These are phyloP conservation scores for Neonectria hederae DNA, from an alignment of 2,329 filamentous ascomycete species.

Conservation along the genomic window DNA sequence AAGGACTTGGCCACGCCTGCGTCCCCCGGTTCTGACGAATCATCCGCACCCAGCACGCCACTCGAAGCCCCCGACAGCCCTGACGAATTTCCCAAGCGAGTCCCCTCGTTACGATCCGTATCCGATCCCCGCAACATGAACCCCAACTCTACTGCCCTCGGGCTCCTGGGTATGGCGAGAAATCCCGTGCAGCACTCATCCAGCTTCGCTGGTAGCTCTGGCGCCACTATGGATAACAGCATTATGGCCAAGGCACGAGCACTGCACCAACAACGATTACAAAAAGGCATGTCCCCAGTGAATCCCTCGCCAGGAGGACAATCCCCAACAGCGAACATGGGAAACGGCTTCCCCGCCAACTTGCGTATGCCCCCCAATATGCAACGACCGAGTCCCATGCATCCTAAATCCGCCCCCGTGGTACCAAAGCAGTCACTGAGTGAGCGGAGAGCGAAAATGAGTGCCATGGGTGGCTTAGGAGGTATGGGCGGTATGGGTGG, in stretches of 20 bases:
- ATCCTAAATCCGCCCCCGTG: slow-evolving; percentile 63
- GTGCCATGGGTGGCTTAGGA: slow-evolving; percentile 34
- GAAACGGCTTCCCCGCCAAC: slow-evolving; percentile 56
- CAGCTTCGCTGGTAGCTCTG: slow-evolving; percentile 45
- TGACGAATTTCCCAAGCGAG: slow-evolving; percentile 56
- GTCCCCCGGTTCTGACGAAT: slow-evolving; percentile 57
- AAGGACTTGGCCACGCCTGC: slow-evolving; percentile 49
- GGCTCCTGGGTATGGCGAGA: slow-evolving; percentile 74
- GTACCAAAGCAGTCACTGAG: slow-evolving; percentile 69
- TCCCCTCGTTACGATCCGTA: slow-evolving; percentile 68
- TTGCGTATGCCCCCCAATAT: slow-evolving; percentile 54
- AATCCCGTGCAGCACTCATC: slow-evolving; percentile 58
- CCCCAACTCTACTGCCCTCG: slow-evolving; percentile 84
- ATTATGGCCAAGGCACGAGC: slow-evolving; percentile 60
- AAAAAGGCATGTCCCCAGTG: slow-evolving; percentile 52
- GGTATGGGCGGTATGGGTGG: slow-evolving; percentile 19
- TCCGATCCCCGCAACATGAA: slow-evolving; percentile 74
- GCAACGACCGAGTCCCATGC: slow-evolving; percentile 58
- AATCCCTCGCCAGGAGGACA: slow-evolving; percentile 46
- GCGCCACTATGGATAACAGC: slow-evolving; percentile 49
- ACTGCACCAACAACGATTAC: slow-evolving; percentile 57
- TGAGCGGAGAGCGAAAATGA: slow-evolving; percentile 66
- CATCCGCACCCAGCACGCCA: slow-evolving; percentile 60
- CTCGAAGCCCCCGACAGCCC: slow-evolving; percentile 52
- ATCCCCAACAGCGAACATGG: slow-evolving; percentile 47